Base-by-base conservation (phyloP, 495 filamentous ascomycete species). In the Penicillium herquei region DNA sequence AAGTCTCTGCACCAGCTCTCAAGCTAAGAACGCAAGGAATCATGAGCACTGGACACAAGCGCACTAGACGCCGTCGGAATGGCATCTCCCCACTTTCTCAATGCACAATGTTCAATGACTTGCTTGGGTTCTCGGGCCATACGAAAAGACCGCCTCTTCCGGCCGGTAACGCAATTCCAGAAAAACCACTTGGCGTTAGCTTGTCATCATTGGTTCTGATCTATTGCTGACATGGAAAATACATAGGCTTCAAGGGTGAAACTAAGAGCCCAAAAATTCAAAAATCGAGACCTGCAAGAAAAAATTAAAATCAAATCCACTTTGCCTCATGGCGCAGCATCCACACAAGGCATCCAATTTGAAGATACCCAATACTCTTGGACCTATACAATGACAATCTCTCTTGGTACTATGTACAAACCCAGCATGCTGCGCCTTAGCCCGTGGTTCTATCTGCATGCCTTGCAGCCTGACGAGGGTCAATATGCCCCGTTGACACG, bases 31-130 rank as follows among this genome's bases (percentile, higher is more conserved):
- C 47, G 12, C 57, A 43, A 32, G 52, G 39, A 51, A 53, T 14
- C 7, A 54, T 26, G 31, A 58, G 44, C 18, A 52, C 33, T 48
- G 39, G 35, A 63, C 44, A 62, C 69, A 75, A 72, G 69, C 70
- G 72, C 70, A 67, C 57, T 72, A 75, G 64, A 72, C 70, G 70
- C 72, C 58, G 49, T 54, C 51, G 33, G 13, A 64, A 56, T 54
- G 26, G 50, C 40, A 37, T 46, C 42, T 33, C 64, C 55, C 62
- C 56, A 54, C 59, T 34, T n/a, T 26, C 39, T 55, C 51, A 43
- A 61, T 62, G 58, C 62, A 56, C 51, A 47, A 56, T 49, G 52
- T 39, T 47, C 55, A 49, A 67, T 65, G 58, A 65, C 64, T 62
- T 67, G 62, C 64, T 63, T 58, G 44, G 39, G 1, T 26, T 34